Evolutionary conservation across 2,329 filamentous ascomycete genomes (phyloP).

Genomic region (Eurotiales sp.): DNA sequence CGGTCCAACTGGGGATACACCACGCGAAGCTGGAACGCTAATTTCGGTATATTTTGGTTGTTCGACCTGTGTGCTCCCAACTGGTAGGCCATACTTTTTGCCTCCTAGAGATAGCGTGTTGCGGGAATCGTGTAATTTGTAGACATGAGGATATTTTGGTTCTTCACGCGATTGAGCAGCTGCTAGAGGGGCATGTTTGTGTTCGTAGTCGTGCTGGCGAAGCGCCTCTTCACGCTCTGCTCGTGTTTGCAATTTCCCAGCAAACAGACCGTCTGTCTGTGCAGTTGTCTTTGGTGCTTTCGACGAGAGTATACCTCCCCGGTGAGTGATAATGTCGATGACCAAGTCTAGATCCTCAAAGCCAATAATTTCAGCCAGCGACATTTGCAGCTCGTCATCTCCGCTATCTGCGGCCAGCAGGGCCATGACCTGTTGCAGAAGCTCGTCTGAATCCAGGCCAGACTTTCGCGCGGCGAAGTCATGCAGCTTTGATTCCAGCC

Average conservation of each 20-base stretch:
- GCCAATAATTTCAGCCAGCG: constrained; percentile 82
- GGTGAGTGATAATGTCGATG: constrained; percentile 79
- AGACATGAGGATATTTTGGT: constrained; percentile 87
- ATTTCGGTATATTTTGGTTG: constrained; percentile 84
- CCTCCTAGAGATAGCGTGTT: constrained; percentile 80
- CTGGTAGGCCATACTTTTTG: constrained; percentile 75
- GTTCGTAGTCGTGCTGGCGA: constrained; percentile 70
- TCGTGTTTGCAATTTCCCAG: constrained; percentile 64
- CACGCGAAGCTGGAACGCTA: constrained; percentile 74
- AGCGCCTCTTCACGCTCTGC: constrained; percentile 76
- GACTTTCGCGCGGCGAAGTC: constrained; percentile 62
- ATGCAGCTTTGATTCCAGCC: constrained; percentile 69
- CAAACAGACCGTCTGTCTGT: constrained; percentile 43
- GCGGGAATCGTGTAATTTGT: constrained; percentile 75
- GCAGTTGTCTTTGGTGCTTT: constrained; percentile 26
- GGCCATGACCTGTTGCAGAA: constrained; percentile 73
- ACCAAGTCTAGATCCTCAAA: constrained; percentile 93
- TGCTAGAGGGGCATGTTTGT: constrained; percentile 72
- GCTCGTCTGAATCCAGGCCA: constrained; percentile 64
- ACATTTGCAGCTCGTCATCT: constrained; percentile 87
- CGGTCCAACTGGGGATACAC: constrained; percentile 66
- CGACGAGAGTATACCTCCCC: constrained; percentile 60
- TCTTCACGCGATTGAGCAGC: constrained; percentile 67
- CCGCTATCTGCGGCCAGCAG: constrained; percentile 66
- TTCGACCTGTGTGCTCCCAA: constrained; percentile 68